Base-by-base conservation (phyloP, 2,329 filamentous ascomycete species). In the Calonectria hawksworthii region DNA sequence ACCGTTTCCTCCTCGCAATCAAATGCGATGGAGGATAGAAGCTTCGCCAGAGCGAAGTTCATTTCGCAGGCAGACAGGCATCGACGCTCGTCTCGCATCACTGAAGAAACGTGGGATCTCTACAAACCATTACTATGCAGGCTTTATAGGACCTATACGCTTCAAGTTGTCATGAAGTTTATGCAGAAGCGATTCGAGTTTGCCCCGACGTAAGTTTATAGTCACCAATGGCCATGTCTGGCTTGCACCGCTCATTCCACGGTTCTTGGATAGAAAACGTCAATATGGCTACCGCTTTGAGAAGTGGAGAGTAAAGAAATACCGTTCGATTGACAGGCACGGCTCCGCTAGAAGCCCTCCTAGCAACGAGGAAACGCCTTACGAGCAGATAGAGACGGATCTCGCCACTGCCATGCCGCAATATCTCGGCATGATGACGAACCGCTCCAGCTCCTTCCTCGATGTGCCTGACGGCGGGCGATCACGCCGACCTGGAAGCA, bases 271-370 rank as follows among this genome's bases (percentile, higher is more conserved):
- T 10, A 84, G 82, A 26, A 82, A 82, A 52, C 81, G 83, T 4
- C 83, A 84, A 41, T 81, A 80, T 63, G 79, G 82, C 18, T 83
- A 84, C 61, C 77, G 79, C 21, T 78, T 84, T 16, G 76, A 82
- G 26, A 79, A 80, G 51, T 82, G 81, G 78, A 70, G 67, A 8
- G 65, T 80, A 26, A 77, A 41, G 50, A 84, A 84, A 54, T 84
- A 84, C 64, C 75, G 75, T 30, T 56, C 73, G 4, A 56, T 41
- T 41, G 79, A 80, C 68, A 54, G 26, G 50, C 21, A 34, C 56
- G 28, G 64, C 50, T 32, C 65, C 59, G 28, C 56, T 7, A 63
- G 34, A 13, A 51, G 68, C 6, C 47, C 74, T 6, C 21, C 68
- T 41, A 34, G 68, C 28, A 23, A 72, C 16, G 73, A 66, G 21